These are phyloP conservation scores for Ilyonectria robusta DNA, from an alignment of 2,329 filamentous ascomycete species.

Conservation along the genomic window DNA sequence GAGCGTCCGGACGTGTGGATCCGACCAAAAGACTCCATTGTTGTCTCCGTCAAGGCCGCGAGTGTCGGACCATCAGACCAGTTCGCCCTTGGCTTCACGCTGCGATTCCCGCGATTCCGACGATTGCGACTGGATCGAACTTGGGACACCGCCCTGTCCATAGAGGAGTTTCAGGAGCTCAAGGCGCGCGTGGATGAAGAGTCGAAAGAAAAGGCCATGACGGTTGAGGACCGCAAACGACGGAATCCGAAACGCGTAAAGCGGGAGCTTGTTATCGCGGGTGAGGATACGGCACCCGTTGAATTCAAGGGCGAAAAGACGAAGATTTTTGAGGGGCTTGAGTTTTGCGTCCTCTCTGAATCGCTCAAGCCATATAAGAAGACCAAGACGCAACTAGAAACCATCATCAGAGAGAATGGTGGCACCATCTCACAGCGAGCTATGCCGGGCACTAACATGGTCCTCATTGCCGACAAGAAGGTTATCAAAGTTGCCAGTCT, in stretches of 20 bases:
- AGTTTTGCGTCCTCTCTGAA: slow-evolving; percentile 89
- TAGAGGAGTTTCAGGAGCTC: slow-evolving; percentile 82
- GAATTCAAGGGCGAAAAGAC: slow-evolving; percentile 70
- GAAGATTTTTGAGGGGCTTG: slow-evolving; percentile 80
- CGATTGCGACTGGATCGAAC: slow-evolving; percentile 83
- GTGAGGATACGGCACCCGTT: slow-evolving; percentile 66
- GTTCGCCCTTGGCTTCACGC: slow-evolving; percentile 82
- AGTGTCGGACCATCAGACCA: slow-evolving; percentile 81
- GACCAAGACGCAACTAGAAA: slow-evolving; percentile 84
- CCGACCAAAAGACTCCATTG: slow-evolving; percentile 86
- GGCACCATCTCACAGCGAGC: slow-evolving; percentile 84
- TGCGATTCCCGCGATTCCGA: slow-evolving; percentile 94
- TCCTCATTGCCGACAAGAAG: slow-evolving; percentile 85
- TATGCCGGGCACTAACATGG: slow-evolving; percentile 70
- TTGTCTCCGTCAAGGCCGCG: slow-evolving; percentile 90
- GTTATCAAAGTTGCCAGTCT: slow-evolving; percentile 87
- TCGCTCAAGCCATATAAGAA: slow-evolving; percentile 78
- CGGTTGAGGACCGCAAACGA: slow-evolving; percentile 78
- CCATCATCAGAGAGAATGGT: slow-evolving; percentile 85
- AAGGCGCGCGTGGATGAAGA: slow-evolving; percentile 79
- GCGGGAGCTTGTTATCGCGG: slow-evolving; percentile 79
- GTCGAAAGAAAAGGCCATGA: slow-evolving; percentile 81
- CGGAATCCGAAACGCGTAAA: slow-evolving; percentile 72
- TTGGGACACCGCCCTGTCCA: slow-evolving; percentile 85
- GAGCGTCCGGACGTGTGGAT: slow-evolving; percentile 96